Conservation (phyloP, 805 yeast genomes). For the Candida silvatica region DNA sequence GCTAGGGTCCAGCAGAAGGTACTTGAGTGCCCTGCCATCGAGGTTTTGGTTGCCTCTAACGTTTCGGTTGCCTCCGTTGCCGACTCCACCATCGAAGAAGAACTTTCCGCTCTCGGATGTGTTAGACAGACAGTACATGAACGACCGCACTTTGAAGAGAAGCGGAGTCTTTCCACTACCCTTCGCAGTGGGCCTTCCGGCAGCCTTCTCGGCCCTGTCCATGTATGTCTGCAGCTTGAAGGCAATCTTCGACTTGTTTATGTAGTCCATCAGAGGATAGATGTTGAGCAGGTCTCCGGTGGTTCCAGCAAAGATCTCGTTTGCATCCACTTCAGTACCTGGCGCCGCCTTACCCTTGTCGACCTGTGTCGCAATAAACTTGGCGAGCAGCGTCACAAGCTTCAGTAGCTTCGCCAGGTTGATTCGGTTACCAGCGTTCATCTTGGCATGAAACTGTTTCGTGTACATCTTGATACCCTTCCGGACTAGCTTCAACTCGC, state of each 20-base stretch:
- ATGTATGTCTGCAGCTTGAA: slow-evolving; percentile 74
- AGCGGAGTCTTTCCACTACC: slow-evolving; percentile 33
- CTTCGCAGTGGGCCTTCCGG: neutral
- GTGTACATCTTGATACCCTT: slow-evolving; percentile 47
- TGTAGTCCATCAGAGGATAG: slow-evolving; percentile 54
- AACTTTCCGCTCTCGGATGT: slow-evolving; percentile 73
- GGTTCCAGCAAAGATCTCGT: slow-evolving; percentile 46
- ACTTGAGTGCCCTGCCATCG: slow-evolving; percentile 37
- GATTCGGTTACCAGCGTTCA: slow-evolving; percentile 66
- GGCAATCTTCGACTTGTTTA: slow-evolving; percentile 66
- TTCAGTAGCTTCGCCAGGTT: slow-evolving; percentile 56
- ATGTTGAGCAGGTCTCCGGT: slow-evolving; percentile 69
- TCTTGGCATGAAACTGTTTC: slow-evolving; percentile 48
- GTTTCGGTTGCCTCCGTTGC: slow-evolving; percentile 12
- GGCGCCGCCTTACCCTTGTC: slow-evolving; percentile 27
- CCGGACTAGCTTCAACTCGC: slow-evolving; percentile 38
- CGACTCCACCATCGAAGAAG: slow-evolving; percentile 44
- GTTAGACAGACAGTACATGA: slow-evolving; percentile 56
- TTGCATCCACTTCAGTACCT: slow-evolving; percentile 45
- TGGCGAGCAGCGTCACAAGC: slow-evolving; percentile 41
- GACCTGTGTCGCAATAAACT: slow-evolving; percentile 32
- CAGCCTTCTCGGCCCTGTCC: slow-evolving; percentile 19
- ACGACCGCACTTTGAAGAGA: slow-evolving; percentile 56
- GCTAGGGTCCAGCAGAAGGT: slow-evolving; percentile 75
- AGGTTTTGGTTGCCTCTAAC: too few relatives aligned